Conservation (phyloP, 768 basidiomycete species). For the Mycena crocata region DNA sequence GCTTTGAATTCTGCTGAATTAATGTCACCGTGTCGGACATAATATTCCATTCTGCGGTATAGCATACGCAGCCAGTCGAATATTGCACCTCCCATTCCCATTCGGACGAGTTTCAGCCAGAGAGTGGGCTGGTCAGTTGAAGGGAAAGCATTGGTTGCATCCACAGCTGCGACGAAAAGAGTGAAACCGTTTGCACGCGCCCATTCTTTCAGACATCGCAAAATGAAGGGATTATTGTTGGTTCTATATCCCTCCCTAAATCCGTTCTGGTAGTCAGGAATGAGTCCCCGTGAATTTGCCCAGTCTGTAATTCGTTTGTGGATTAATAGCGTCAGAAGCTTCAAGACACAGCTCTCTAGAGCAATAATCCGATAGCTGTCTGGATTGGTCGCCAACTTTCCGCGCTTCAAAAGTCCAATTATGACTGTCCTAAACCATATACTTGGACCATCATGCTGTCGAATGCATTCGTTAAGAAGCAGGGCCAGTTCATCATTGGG, state of each 20-base stretch:
- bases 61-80: constrained; percentile 30
- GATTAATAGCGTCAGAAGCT: constrained; percentile 38
- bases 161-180: constrained; percentile 32
- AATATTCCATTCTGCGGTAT: constrained; percentile 31
- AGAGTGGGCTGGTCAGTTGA: constrained; percentile 19
- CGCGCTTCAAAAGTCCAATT: constrained; percentile 31
- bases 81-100: constrained; percentile 19
- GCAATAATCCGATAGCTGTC: constrained; percentile 39
- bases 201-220: constrained; percentile 29
- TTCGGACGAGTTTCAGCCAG: constrained; percentile 37
- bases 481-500: constrained; percentile 11
- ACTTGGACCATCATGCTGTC: constrained; percentile 16
- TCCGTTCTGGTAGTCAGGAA: constrained; percentile 42
- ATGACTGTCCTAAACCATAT: constrained; percentile 14
- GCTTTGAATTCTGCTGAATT: constrained; percentile 32
- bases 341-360: constrained; percentile 41
- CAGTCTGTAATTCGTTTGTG: constrained; percentile 27
- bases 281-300: constrained; percentile 23
- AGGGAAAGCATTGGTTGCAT: constrained; percentile 43
- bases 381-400: constrained; percentile 21
- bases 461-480: constrained; percentile 25
- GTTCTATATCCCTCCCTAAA: constrained; percentile 33
- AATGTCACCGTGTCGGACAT: constrained; percentile 27
- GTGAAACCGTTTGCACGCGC: constrained; percentile 18
- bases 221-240: constrained; percentile 38